Percentiles rank a stretch among this genome's conserved stretches.
Evolutionary conservation across 208 protist genomes (phyloP).

Genomic region (Trypanosoma conorhini): DNA sequence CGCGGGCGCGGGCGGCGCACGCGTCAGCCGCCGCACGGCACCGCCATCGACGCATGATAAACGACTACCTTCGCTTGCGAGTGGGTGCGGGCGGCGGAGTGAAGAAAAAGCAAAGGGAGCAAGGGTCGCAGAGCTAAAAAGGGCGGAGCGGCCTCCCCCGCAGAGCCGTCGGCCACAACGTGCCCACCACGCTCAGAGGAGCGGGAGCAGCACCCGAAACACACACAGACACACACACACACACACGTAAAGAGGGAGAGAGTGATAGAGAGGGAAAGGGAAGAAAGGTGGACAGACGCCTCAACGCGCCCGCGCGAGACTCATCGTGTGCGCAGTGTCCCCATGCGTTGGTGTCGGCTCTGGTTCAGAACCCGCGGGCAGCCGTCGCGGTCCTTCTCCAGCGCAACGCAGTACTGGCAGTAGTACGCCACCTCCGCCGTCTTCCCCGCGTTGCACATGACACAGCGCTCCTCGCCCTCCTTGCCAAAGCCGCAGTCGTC

Average conservation of each 20-base stretch:
- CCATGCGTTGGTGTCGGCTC: conserved; percentile 68
- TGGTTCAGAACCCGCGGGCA: conserved; percentile 86
- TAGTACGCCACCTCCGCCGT: conserved; percentile 88
- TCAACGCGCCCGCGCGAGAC: background rate
- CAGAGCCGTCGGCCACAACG: background rate
- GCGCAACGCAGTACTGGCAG: conserved; percentile 79
- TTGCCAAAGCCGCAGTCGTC: conserved; percentile 82
- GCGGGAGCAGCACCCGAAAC: background rate
- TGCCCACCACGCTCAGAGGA: background rate
- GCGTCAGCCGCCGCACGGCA: conserved; percentile 6
- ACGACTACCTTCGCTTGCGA: background rate
- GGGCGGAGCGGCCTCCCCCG: background rate
- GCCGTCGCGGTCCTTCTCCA: conserved; percentile 91
- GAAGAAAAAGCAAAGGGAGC: conserved; percentile 2
- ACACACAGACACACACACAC: background rate
- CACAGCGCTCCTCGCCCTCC: conserved; percentile 79
- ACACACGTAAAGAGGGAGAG: too few species aligned
- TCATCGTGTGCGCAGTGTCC: conserved; percentile 37
- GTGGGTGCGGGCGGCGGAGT: background rate
- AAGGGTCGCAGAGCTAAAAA: background rate
- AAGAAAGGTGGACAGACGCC: background rate
- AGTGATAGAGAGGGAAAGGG: background rate
- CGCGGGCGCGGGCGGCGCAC: background rate
- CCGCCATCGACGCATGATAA: conserved; percentile 23
- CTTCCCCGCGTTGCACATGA: conserved; percentile 72